Conservation (phyloP, 2,329 filamentous ascomycete species). For the Pseudocercospora fijiensis region DNA sequence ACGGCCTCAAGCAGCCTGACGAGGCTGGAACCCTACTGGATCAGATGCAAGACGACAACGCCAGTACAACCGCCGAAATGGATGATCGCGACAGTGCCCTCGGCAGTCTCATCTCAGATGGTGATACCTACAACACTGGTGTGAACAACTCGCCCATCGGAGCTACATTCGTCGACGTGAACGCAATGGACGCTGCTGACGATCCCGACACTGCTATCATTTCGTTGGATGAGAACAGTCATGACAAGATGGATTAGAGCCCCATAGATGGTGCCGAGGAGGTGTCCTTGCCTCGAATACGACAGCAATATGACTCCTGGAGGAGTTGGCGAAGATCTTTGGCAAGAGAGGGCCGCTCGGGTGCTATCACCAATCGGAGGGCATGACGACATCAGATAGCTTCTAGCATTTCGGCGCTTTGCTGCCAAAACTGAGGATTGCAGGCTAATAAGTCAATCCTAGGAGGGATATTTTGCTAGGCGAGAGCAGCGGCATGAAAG, state of each 20-base stretch:
- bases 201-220: background rate
- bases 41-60: slow-evolving; percentile 3
- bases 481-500: too few relatives aligned
- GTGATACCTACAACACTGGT: background rate
- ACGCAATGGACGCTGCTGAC: background rate
- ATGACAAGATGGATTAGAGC: background rate
- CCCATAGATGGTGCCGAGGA: background rate
- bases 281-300: background rate
- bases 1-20: background rate
- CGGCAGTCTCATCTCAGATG: background rate
- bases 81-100: background rate
- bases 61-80: background rate
- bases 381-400: background rate
- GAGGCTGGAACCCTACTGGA: background rate
- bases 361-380: background rate
- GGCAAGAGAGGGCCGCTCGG: background rate
- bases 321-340: background rate
- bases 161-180: background rate
- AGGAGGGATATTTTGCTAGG: too few relatives aligned
- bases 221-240: background rate
- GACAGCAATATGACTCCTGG: background rate
- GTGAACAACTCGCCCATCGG: background rate
- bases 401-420: background rate
- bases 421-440: too few relatives aligned
- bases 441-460: too few relatives aligned